Percentiles rank a stretch among this genome's conserved stretches.
Conservation (phyloP, 257 asterid genomes). For the Schizonepeta tenuifolia region DNA sequence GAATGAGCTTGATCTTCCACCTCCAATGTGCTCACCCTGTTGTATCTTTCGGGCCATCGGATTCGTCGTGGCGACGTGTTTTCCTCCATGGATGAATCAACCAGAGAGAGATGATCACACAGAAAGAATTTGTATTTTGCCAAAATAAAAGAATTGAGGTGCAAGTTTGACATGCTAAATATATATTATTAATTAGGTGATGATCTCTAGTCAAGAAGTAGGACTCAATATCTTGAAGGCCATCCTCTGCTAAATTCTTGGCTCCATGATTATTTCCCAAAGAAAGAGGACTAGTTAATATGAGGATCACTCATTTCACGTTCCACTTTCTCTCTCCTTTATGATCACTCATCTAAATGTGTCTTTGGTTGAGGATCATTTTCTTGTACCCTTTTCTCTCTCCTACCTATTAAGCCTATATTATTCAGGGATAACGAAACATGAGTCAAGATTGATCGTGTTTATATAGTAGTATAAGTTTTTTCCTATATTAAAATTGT, state of each 20-base stretch:
- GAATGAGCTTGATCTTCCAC: constrained; percentile 30
- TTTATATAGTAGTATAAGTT: no score
- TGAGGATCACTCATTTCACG: constrained; percentile 28
- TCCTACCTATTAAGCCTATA: not conserved
- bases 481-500: no score
- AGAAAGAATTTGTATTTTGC: not conserved
- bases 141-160: constrained; percentile 1
- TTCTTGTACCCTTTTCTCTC: not conserved
- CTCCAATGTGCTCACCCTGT: constrained; percentile 41
- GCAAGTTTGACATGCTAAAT: constrained; percentile 2
- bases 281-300: constrained; percentile 21
- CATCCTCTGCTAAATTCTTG: constrained; percentile 29
- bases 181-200: not conserved
- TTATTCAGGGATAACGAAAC: not conserved
- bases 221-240: constrained; percentile 13
- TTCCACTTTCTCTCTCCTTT: not conserved
- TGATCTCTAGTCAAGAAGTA: not conserved
- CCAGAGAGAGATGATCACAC: not conserved
- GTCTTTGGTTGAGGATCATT: constrained; percentile 33
- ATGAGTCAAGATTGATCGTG: not conserved
- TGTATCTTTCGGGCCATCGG: constrained; percentile 34
- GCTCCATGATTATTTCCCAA: constrained; percentile 17
- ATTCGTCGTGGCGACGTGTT: constrained; percentile 28
- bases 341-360: constrained; percentile 31
- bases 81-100: constrained; percentile 40